A percentile compares a stretch with the other conserved stretches of the same genome.
Evolutionary conservation across 768 basidiomycete species (phyloP).

Genomic region (Kwoniella newhampshirensis): DNA sequence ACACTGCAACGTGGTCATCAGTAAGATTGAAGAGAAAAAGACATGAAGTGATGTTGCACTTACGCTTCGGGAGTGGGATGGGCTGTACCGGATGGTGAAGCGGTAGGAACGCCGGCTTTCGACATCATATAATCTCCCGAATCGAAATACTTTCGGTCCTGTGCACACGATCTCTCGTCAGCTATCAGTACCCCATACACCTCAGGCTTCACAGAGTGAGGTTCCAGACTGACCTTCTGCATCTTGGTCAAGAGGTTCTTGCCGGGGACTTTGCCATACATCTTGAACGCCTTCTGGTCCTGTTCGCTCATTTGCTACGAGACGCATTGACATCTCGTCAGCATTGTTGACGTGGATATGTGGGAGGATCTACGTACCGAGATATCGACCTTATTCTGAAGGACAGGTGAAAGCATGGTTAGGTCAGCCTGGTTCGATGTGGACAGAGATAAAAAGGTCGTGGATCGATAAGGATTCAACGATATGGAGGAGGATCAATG

Average conservation of each 20-base stretch:
- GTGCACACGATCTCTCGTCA: conserved; percentile 14
- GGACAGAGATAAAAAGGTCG: neutral
- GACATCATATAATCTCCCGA: conserved; percentile 97
- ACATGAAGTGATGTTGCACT: conserved; percentile 46
- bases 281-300: conserved; percentile 89
- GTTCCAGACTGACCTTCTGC: conserved; percentile 70
- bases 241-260: conserved; percentile 92
- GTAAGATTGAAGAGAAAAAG: conserved; percentile 1
- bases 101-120: conserved; percentile 85
- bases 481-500: no score
- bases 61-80: conserved; percentile 98
- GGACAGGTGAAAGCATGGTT: conserved; percentile 63
- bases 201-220: neutral
- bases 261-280: conserved; percentile 93
- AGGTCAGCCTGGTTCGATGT: conserved; percentile 11
- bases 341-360: conserved; percentile 1
- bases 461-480: neutral
- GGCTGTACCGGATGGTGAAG: conserved; percentile 85
- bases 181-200: neutral
- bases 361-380: conserved; percentile 61
- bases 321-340: conserved; percentile 33
- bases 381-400: conserved; percentile 90
- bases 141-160: conserved; percentile 99
- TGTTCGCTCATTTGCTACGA: conserved; percentile 74
- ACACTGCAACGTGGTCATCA: conserved; percentile 60